Base-by-base conservation (phyloP, 2,329 filamentous ascomycete species). In the Saccharata proteae region DNA sequence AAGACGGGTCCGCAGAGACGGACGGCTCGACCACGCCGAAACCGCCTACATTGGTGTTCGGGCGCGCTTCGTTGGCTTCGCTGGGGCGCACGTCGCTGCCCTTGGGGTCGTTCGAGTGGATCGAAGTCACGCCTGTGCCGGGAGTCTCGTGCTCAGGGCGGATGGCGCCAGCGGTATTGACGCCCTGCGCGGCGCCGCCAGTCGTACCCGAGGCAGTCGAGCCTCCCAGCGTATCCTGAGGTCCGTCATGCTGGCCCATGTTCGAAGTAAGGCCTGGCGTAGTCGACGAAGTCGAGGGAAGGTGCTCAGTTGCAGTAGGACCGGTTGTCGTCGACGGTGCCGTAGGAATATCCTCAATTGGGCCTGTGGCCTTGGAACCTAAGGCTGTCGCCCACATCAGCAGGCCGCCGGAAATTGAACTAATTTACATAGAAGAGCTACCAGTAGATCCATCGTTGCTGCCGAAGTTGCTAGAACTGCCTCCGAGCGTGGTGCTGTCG, bases 41-140 rank as follows among this genome's bases (percentile, higher is more conserved):
- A 17, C 33, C 38, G 9, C 35, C 38, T 6, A 35, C 29, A 21
- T 27, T 29, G 9, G 14, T 19, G 2, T n/a, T 7, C 4, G 17
- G 14, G 20, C n/a, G 23, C 23, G 14, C 7, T 7, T 23, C 24
- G 32, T 36, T 21, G 20, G 46, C 37, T 24, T 54, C 46, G 7
- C 49, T 43, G 6, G 50, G 44, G 12, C 42, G 45, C 6, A 47
- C 40, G 36, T 54, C 48, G 36, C 42, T 43, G 15, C 45, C 35
- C 38, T 49, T 44, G n/a, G 48, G 41, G 10, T 43, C 40, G 27
- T 40, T 40, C 14, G 42, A 41, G 20, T 45, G 35, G 27, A 40
- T 40, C 34, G 44, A 44, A 6, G 44, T 48, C 16, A 49, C 42
- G 27, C 43, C 51, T n/a, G 50, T 52, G 17, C 44, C 42, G 26